Base-by-base conservation (phyloP, 2,329 filamentous ascomycete species). In the Claviceps fusiformis region DNA sequence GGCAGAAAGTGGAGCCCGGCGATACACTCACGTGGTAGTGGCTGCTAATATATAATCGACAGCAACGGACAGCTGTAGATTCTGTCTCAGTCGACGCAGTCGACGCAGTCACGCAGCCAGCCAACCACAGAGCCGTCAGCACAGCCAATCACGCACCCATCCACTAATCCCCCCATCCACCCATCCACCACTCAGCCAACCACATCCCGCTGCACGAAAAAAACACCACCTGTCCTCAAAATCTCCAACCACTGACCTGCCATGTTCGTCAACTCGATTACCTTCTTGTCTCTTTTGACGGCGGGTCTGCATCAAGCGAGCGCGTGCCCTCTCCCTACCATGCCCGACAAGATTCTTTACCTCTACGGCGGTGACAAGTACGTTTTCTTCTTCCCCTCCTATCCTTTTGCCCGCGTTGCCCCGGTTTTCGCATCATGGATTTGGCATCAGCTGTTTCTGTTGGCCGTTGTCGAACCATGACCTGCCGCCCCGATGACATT, bases 291-390 rank as follows among this genome's bases (percentile, higher is more conserved):
- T 29, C 37, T n/a, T 7, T 13, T 43, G 29, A 10, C 41, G 17
- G 51, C 51, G 29, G 51, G 31, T 27, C 41, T 45, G n/a, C n/a
- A 5, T 31, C 43, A 24, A 13, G 39, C 46, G 9, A 46, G 39
- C n/a, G 35, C 54, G 46, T 31, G 41, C 33, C 19, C 24, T n/a
- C 3, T 31, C 17, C 15, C 37, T 19, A 41, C 54, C 46, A 63
- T 63, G 56, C 53, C 55, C 7, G 54, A 58, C 51, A 55, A 62
- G 19, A 55, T 65, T 49, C 62, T 64, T 4, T 70, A 67, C 57
- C 68, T 75, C 55, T 75, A 71, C 41, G 72, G 73, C 31, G 71
- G 71, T 44, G 63, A 68, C 55, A 65, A 63, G 73, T 73, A 63
- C 63, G 68, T 19, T 33, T 52, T 41, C 19, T 31, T 13, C 10